Evolutionary conservation across 1,139 yeast genomes (phyloP), one percentile per base, ranked within the genome.

Genomic region (Yamadazyma sp.): DNA sequence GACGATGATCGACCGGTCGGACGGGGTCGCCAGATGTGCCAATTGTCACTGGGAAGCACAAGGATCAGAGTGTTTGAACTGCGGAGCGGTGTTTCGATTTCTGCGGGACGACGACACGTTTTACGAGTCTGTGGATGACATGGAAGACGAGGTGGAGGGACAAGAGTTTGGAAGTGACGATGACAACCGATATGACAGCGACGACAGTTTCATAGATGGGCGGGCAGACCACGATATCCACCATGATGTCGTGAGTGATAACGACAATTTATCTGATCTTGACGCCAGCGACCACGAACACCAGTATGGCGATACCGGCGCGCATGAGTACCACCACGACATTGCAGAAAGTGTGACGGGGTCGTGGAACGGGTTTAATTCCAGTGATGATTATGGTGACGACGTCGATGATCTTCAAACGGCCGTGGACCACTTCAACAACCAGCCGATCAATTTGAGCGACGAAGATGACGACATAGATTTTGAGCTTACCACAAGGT

Each of bases 31-130:
- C 0, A 63, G 95, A 40, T 87, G 96, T 54, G 79, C 87, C 2
- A 72, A 76, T 39, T 87, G 96, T 56, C 87, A 81, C 51, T 86
- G 95, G 95, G 95, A 87, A 54, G 80, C 85, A 3, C 73, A 69
- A 45, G 82, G 83, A 0, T 59, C 67, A 4, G 61, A 57, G 27
- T 82, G 87, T 49, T 61, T 72, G 6, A 78, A 78, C 46, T 81
- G 87, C 53, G 77, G 78, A 3, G 59, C 70, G 2, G 51, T 69
- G 20, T 67, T 72, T 46, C 43, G 70, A 48, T 41, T 41, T 6
- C 43, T 47, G 4, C 33, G 41, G 18, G 48, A 48, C 15, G 50
- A 44, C 13, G 45, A 42, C 26, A 58, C 53, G 18, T 54, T 52
- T 14, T 60, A 58, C 17, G 60, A 53, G 21, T 55, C 53, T 4